Base-by-base conservation (phyloP, 2,329 filamentous ascomycete species). In the Blastomyces silverae region DNA sequence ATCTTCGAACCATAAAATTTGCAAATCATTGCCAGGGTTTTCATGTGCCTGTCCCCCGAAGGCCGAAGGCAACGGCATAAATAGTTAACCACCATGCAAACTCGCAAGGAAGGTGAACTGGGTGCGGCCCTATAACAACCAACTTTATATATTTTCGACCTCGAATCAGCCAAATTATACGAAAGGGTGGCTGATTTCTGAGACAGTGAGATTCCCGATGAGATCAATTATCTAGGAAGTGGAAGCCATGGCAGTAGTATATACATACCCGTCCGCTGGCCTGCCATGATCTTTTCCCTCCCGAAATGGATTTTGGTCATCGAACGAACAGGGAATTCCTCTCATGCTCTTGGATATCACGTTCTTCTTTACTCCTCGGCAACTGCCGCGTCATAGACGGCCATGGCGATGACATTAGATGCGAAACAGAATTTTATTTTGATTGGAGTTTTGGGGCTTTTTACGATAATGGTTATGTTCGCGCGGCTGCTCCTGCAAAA, bases 401-500 rank as follows among this genome's bases (percentile, higher is more conserved):
- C 31, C 42, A 55, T 53, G 46, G 50, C 61, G n/a, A 63, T 63
- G 61, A 28, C 37, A 25, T 52, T 25, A 4, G 50, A 57, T 39
- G 28, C 31, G 25, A 56, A 63, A 28, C 34, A 42, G 31, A 63
- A 39, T 39, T 52, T 53, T 66, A 42, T 66, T 10, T 42, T 66
- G 20, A 46, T 66, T 28, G 62, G 44, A 28, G 55, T 66, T 34
- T 66, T 66, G 28, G 64, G 64, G n/a, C 8, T 60, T 34, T 61
- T 64, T 28, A 22, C 64, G 15, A 20, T 64, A 20, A 4, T n/a
- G 28, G 20, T 64, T 22, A 66, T 66, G 64, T 22, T 37, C 34
- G 28, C 50, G 25, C 64, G 64, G 31, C 50, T 66, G 28, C 34
- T 64, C 20, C n/a, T 66, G 55, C 62, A 62, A 22, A 66, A 61